Base-by-base conservation (phyloP, 139 green algal species). In the Edaphochlamys debaryana region DNA sequence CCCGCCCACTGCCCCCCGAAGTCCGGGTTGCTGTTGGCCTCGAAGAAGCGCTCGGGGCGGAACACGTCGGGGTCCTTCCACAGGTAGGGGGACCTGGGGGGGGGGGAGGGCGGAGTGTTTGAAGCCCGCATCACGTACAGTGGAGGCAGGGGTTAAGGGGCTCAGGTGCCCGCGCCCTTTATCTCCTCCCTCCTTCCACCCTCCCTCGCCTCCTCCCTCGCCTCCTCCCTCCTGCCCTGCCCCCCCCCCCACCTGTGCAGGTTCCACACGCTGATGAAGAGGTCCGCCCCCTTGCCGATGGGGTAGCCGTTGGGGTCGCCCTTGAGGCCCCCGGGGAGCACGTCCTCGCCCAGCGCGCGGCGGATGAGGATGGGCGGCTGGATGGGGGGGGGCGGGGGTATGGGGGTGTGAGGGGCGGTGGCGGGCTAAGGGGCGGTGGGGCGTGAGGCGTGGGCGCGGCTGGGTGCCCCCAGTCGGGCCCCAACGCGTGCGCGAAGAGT, bases 191-290 rank as follows among this genome's bases (percentile, higher is more conserved):
- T n/a, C n/a, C n/a, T n/a, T n/a, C n/a, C n/a, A n/a, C n/a, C n/a
- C n/a, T n/a, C n/a, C n/a, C n/a, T n/a, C n/a, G n/a, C n/a, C n/a
- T n/a, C n/a, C n/a, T n/a, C 6, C 17, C 54, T 63, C 54, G 6
- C 20, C 54, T 22, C 22, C 54, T 63, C 54, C 22, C 54, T 30
- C 54, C 54, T 22, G 22, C 54, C 54, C 54, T 22, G 6, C 11
- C 41, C 41, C 29, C 68, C 1, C 5, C 42, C 76, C 23, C 77
- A 73, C 77, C 94, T 92, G 91, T 99, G 97, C 67, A 99, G 91
- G 87, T 99, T 99, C 96, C 97, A 99, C 29, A 96, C 93, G 30
- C 92, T 98, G 67, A 99, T 98, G 93, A 99, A 99, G 22, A 99
- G 80, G 90, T 99, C 97, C 0, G 95, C 95, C 37, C 97, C 97